Evolutionary conservation across 2,329 filamentous ascomycete genomes (phyloP), one percentile per base, ranked within the genome.

Genomic region (Ascochyta lentis): DNA sequence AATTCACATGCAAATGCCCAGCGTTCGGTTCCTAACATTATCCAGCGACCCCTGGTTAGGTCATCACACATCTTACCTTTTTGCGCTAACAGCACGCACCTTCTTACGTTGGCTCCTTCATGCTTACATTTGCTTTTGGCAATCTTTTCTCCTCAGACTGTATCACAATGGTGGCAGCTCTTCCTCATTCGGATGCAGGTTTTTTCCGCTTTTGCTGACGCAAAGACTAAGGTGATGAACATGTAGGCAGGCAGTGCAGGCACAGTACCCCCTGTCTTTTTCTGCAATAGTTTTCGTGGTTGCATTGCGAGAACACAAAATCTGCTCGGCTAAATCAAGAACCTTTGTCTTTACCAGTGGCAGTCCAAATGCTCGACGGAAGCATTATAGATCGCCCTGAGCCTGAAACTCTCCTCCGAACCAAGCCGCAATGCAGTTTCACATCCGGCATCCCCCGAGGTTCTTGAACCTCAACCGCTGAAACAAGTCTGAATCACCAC

Each of bases 31-130:
- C 9, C 44, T 47, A 39, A 47, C 24, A 31, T 1, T 1, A 0
- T 6, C 1, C 8, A 47, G 44, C 51, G 51, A 54, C 51, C 51
- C 51, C 51, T 54, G 51, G 51, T 54, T 54, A 54, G 51, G 51
- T 54, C 51, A 54, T 27, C 6, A 22, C 7, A 31, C 5, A 35
- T n/a, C 6, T 27, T 4, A 10, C 34, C 15, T 33, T 54, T 54
- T 53, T 53, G 42, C 29, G 8, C 5, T 15, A 19, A 19, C 2
- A 19, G 19, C 19, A 19, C 19, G 19, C 19, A 19, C 19, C 19
- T 19, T 19, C 19, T 19, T 19, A 19, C 3, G 19, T 19, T 19
- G 19, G 19, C 19, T 19, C 19, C 19, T 19, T 19, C 19, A 19
- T 19, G 19, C 19, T 26, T 26, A 6, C 24, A 1, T 26, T 26